These are phyloP conservation scores for Camellia japonica DNA, from an alignment of 148 eudicot genomes.

Conservation along the genomic window DNA sequence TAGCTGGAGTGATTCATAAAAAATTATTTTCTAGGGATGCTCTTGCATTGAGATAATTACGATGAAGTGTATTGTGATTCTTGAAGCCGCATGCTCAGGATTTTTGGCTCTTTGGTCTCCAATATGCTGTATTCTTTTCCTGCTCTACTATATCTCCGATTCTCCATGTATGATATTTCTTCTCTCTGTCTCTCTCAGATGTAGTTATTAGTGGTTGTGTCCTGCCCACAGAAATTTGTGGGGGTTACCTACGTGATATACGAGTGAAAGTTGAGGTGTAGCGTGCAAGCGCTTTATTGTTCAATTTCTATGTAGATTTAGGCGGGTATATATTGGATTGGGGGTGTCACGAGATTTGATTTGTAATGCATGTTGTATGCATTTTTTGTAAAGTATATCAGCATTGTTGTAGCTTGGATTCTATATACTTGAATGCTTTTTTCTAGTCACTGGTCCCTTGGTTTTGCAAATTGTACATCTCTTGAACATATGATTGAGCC, in stretches of 20 bases:
- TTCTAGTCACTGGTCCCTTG: background rate
- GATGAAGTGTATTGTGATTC: background rate
- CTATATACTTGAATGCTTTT: background rate
- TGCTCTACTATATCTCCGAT: no score
- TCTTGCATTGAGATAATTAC: slow-evolving; percentile 15
- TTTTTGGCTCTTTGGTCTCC: background rate
- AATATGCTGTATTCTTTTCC: slow-evolving; percentile 8
- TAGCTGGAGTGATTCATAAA: slow-evolving; percentile 83
- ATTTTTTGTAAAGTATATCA: background rate
- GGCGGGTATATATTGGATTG: slow-evolving; percentile 7
- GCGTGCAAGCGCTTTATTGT: slow-evolving; percentile 4
- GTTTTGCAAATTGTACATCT: background rate
- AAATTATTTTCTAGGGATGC: slow-evolving; percentile 1
- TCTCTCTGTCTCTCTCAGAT: background rate
- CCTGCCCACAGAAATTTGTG: background rate
- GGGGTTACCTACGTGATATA: background rate
- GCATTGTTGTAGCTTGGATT: background rate
- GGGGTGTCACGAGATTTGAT: background rate
- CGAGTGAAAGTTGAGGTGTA: background rate
- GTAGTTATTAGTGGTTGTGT: slow-evolving; percentile 8
- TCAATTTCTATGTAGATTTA: background rate
- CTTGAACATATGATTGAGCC: background rate
- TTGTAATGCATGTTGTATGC: background rate
- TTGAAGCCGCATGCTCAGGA: background rate
- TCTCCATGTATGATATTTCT: background rate